Conservation (phyloP, 2,329 filamentous ascomycete species). For the Clonostachys rhizophaga region DNA sequence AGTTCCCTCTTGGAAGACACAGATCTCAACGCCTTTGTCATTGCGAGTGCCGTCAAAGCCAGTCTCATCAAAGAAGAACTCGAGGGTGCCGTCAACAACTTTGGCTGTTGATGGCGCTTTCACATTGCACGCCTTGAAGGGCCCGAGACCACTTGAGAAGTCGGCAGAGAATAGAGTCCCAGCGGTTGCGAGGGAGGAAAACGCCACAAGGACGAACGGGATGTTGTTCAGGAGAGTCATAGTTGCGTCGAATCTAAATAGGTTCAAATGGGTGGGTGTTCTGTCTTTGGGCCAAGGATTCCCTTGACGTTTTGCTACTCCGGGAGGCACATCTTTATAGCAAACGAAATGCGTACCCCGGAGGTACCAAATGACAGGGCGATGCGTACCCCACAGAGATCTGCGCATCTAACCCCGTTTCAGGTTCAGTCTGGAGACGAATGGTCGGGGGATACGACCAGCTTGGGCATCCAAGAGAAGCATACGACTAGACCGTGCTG, state of each 20-base stretch:
- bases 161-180: background rate
- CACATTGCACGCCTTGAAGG: background rate
- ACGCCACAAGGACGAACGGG: background rate
- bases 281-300: no score
- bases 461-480: constrained; percentile 85
- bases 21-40: background rate
- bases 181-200: background rate
- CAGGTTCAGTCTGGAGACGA: no score
- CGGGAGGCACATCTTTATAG: no score
- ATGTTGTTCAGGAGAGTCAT: no score
- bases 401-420: no score
- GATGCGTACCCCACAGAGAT: no score
- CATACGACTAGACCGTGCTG: constrained; percentile 82
- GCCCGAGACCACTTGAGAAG: background rate
- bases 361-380: no score
- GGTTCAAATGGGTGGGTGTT: no score
- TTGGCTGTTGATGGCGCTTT: background rate
- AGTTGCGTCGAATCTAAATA: no score
- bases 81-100: background rate
- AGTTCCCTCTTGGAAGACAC: background rate
- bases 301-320: no score
- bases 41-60: background rate
- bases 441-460: constrained; percentile 59
- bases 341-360: no score
- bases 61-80: background rate